A percentile compares a stretch with the other conserved stretches of the same genome.
These are phyloP conservation scores for Populus tremula DNA, from an alignment of 345 rosid genomes.

Conservation along the genomic window DNA sequence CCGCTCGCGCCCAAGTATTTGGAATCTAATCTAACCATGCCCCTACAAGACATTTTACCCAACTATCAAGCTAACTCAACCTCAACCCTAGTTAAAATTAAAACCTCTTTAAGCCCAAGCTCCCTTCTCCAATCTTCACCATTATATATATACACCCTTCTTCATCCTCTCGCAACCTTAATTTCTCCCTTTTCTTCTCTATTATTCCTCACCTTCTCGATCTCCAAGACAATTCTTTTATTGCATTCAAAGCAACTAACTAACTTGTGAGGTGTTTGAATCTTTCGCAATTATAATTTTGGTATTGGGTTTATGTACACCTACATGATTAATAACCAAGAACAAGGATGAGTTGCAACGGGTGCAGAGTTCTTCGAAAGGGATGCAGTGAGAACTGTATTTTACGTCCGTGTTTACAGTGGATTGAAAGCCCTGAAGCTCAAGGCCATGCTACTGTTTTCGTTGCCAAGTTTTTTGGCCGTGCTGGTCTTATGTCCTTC, in stretches of 20 bases:
- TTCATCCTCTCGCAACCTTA: neutral
- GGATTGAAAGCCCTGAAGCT: conserved; percentile 87
- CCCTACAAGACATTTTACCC: neutral
- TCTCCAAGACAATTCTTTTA: conserved; percentile 13
- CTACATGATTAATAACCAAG: neutral
- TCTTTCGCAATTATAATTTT: too few relatives aligned
- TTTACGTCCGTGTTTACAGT: conserved; percentile 79
- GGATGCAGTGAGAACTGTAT: conserved; percentile 95
- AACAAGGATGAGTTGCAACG: conserved; percentile 85
- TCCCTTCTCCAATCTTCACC: neutral
- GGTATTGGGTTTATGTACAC: conserved; percentile 12
- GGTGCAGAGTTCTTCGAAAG: conserved; percentile 89
- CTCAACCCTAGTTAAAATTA: conserved; percentile 28
- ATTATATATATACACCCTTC: neutral
- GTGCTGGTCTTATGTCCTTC: conserved; percentile 96
- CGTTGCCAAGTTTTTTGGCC: conserved; percentile 97
- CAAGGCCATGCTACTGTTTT: conserved; percentile 98
- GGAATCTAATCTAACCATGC: conserved; percentile 47
- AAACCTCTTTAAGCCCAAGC: conserved; percentile 21
- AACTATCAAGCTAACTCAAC: conserved; percentile 23
- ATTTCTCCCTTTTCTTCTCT: neutral
- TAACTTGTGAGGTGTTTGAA: neutral
- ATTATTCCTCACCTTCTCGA: neutral
- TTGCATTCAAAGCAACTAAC: conserved; percentile 26
- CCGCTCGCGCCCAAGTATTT: conserved; percentile 76